phyloP scores from a whole-genome alignment of 1,284 basidiomycete genomes.

The Trametes versicolor region DNA sequence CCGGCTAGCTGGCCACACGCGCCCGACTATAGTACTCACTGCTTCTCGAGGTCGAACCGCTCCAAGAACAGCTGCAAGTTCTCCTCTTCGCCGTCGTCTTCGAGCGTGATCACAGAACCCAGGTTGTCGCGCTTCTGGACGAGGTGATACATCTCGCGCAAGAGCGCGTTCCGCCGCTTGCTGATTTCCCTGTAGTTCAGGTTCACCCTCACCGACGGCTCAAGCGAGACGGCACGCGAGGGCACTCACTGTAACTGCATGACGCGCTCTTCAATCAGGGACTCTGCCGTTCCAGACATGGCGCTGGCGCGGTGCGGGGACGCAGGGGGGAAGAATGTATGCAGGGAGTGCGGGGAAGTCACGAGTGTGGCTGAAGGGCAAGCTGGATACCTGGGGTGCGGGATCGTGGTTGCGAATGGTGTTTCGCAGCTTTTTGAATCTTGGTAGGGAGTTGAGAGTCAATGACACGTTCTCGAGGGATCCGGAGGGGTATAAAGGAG shows the following conservation, averaged over 20 bases:
- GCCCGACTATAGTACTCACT: slow-evolving; percentile 49
- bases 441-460: too few species aligned
- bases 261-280: slow-evolving; percentile 52
- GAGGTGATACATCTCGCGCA: slow-evolving; percentile 74
- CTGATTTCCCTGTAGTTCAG: slow-evolving; percentile 59
- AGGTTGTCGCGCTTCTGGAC: slow-evolving; percentile 59
- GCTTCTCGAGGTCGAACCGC: slow-evolving; percentile 59
- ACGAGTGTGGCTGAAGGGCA: slow-evolving; percentile 35
- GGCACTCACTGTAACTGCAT: slow-evolving; percentile 50
- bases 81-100: slow-evolving; percentile 52
- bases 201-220: slow-evolving; percentile 1
- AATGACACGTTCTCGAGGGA: background rate
- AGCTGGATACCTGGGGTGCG: slow-evolving; percentile 8
- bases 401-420: background rate
- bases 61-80: slow-evolving; percentile 60
- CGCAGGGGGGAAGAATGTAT: slow-evolving; percentile 21
- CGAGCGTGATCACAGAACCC: slow-evolving; percentile 48
- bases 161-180: slow-evolving; percentile 68
- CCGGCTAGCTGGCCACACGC: background rate
- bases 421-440: background rate
- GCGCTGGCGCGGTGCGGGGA: slow-evolving; percentile 14
- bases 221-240: background rate
- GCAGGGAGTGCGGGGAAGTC: slow-evolving; percentile 32
- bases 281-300: slow-evolving; percentile 32
- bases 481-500: slow-evolving; percentile 14